Percentiles rank a stretch among this genome's conserved stretches.
Conservation (phyloP, 176 grass and related monocot species). For the Pharus latifolius region DNA sequence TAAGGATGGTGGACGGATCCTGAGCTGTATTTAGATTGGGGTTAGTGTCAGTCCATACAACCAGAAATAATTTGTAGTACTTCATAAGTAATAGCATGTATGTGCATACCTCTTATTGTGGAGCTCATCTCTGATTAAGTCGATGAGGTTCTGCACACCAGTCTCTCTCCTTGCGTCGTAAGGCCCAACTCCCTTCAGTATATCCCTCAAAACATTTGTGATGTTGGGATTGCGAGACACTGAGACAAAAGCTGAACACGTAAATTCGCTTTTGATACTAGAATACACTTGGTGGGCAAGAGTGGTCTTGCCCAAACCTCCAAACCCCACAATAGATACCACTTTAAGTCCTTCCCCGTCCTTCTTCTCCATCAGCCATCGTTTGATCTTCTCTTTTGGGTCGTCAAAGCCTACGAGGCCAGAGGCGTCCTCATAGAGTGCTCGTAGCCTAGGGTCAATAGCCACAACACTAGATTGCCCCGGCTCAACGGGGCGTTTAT, state of each 20-base stretch:
- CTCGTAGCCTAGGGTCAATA: background rate
- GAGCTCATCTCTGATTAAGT: background rate
- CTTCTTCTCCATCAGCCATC: background rate
- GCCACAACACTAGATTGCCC: background rate
- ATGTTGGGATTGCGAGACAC: background rate
- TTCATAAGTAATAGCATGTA: background rate
- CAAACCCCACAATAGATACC: background rate
- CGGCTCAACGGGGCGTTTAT: background rate
- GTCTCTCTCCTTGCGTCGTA: background rate
- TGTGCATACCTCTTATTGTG: background rate
- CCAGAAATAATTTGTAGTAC: too few relatives aligned
- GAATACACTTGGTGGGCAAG: background rate
- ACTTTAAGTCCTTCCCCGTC: background rate
- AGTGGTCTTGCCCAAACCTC: slow-evolving; percentile 19
- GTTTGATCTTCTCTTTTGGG: background rate
- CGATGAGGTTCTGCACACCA: background rate
- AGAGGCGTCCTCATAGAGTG: background rate
- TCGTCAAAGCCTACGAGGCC: background rate
- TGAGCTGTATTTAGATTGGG: too few relatives aligned
- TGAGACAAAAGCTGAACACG: background rate
- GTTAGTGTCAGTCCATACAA: too few relatives aligned
- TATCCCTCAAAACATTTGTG: background rate
- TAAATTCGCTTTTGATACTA: background rate
- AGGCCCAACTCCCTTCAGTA: background rate
- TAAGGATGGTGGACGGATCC: too few relatives aligned